These are phyloP conservation scores for Zygosaccharomyces bailii DNA, from an alignment of 805 yeast species.

Conservation along the genomic window DNA sequence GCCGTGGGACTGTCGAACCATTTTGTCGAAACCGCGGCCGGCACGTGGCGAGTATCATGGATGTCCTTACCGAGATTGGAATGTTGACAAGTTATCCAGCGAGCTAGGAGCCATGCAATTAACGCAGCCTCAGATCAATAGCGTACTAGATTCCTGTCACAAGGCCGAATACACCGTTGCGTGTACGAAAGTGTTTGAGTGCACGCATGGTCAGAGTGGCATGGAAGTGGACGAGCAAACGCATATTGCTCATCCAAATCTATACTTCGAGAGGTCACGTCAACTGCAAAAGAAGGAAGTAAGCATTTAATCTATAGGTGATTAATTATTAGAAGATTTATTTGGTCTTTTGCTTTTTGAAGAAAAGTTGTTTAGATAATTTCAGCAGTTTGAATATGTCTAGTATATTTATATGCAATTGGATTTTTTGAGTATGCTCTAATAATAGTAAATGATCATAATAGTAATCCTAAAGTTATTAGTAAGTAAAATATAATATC, in stretches of 20 bases:
- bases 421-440: no score
- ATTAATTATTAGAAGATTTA: no score
- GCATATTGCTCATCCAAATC: slow-evolving; percentile 80
- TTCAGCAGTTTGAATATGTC: no score
- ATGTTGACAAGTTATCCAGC: slow-evolving; percentile 55
- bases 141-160: slow-evolving; percentile 63
- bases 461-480: no score
- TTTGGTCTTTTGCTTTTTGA: no score
- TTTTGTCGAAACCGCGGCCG: slow-evolving; percentile 69
- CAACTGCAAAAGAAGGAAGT: slow-evolving; percentile 45
- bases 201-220: slow-evolving; percentile 40
- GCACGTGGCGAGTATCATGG: slow-evolving; percentile 75
- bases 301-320: no score
- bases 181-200: slow-evolving; percentile 84
- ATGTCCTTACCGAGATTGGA: slow-evolving; percentile 83
- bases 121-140: slow-evolving; percentile 45
- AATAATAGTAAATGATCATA: no score
- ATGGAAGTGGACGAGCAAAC: slow-evolving; percentile 49
- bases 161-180: slow-evolving; percentile 77
- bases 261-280: slow-evolving; percentile 76
- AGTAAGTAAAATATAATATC: no score
- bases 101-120: slow-evolving; percentile 56
- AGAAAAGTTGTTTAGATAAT: no score
- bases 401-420: no score
- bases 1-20: slow-evolving; percentile 81